Conservation (phyloP, 768 basidiomycete genomes). For the Boletales sp. region DNA sequence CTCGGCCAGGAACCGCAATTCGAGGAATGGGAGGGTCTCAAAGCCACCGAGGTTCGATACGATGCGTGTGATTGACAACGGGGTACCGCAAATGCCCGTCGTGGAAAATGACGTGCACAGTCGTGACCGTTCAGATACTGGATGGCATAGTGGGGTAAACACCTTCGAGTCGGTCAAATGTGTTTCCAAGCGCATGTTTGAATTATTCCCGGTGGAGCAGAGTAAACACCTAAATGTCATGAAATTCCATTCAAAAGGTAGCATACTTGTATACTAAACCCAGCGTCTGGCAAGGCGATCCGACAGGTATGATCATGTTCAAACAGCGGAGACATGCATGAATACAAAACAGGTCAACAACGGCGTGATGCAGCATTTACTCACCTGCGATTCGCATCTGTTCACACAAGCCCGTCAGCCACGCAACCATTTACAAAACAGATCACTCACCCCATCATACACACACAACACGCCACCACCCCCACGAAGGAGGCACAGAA, state of each 20-base stretch:
- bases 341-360: too few species aligned
- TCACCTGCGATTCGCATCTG: too few species aligned
- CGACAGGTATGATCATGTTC: too few species aligned
- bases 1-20: slow-evolving; percentile 16
- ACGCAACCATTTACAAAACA: not conserved
- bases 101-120: slow-evolving; percentile 52
- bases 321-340: too few species aligned
- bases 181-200: not conserved
- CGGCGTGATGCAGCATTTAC: too few species aligned
- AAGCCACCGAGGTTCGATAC: slow-evolving; percentile 38
- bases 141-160: slow-evolving; percentile 13
- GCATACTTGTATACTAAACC: too few species aligned
- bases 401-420: too few species aligned
- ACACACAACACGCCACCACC: not conserved
- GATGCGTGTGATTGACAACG: slow-evolving; percentile 57
- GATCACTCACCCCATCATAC: not conserved
- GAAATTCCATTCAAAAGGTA: too few species aligned
- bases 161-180: slow-evolving; percentile 37
- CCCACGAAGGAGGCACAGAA: slow-evolving; percentile 9
- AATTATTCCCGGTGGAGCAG: not conserved
- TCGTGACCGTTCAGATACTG: slow-evolving; percentile 69
- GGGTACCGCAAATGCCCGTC: slow-evolving; percentile 61
- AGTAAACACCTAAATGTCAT: not conserved
- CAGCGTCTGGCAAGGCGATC: too few species aligned
- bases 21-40: slow-evolving; percentile 61